phyloP scores from a whole-genome alignment of 179 eudicot species.

The Camellia oleifera region DNA sequence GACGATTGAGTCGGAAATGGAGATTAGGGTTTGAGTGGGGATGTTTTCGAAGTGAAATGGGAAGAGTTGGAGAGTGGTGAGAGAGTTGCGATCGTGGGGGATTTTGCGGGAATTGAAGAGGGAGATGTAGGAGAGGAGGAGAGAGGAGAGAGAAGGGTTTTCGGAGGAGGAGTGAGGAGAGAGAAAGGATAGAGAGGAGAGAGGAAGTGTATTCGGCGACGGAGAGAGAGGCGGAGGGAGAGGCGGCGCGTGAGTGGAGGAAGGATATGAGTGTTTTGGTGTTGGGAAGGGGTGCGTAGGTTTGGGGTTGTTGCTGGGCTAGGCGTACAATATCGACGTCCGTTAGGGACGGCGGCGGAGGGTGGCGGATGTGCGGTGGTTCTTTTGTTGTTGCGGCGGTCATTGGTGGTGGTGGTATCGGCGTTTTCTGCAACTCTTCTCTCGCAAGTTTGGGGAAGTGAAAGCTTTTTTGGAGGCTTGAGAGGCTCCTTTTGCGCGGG shows the following conservation, averaged over 20 bases:
- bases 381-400: too few species aligned
- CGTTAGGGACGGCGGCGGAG: too few species aligned
- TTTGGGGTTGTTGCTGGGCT: too few species aligned
- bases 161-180: constrained; percentile 8
- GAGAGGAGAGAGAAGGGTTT: constrained; percentile 19
- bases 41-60: constrained; percentile 25
- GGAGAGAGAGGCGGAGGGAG: constrained; percentile 24
- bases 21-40: constrained; percentile 12
- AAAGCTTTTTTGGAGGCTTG: too few species aligned
- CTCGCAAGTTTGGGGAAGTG: too few species aligned
- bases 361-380: too few species aligned
- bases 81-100: constrained; percentile 39
- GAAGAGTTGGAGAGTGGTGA: constrained; percentile 39
- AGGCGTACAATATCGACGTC: too few species aligned
- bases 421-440: too few species aligned
- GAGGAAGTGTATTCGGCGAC: constrained; percentile 38
- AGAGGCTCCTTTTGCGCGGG: too few species aligned
- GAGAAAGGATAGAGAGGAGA: constrained; percentile 32
- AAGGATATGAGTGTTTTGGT: constrained; percentile 39
- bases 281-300: constrained; percentile 14
- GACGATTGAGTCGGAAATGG: constrained; percentile 26
- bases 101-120: constrained; percentile 39
- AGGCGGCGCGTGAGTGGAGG: constrained; percentile 35
- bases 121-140: constrained; percentile 32
- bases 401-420: too few species aligned